These are phyloP conservation scores for Eragrostis tef DNA, from an alignment of 202 grass and related monocot species.

Conservation along the genomic window DNA sequence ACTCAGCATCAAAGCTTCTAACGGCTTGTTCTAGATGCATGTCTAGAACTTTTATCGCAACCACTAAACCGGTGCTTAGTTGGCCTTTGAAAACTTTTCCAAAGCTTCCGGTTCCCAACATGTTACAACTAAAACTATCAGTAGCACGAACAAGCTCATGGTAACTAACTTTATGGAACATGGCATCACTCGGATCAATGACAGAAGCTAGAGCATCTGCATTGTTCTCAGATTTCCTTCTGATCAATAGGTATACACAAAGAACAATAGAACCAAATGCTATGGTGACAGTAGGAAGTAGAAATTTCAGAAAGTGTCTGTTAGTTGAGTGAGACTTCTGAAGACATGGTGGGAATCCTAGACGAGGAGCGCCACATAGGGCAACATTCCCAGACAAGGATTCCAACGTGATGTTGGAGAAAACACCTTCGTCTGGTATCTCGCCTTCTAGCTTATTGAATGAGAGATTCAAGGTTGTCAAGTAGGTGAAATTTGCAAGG, in stretches of 20 bases:
- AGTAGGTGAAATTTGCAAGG: slow-evolving; percentile 5
- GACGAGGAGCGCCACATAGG: not conserved
- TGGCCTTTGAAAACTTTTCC: no score
- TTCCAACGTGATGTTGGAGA: slow-evolving; percentile 36
- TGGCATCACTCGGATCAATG: no score
- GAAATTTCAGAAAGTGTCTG: not conserved
- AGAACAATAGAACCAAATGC: not conserved
- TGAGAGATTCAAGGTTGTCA: slow-evolving; percentile 42
- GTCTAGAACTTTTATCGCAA: no score
- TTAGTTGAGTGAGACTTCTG: not conserved
- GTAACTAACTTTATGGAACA: no score
- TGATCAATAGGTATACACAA: not conserved
- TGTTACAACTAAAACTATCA: no score
- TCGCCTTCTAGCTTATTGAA: slow-evolving; percentile 39
- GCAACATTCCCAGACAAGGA: slow-evolving; percentile 12
- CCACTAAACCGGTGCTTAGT: no score
- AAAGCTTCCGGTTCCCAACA: no score
- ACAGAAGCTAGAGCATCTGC: no score
- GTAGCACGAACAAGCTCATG: no score
- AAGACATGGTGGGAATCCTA: not conserved
- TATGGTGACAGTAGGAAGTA: not conserved
- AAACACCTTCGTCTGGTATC: slow-evolving; percentile 35
- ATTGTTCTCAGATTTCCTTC: not conserved
- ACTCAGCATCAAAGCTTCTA: no score
- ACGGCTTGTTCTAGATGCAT: no score